phyloP scores from a whole-genome alignment of 129 eudicot genomes.

The Flaveria robusta region DNA sequence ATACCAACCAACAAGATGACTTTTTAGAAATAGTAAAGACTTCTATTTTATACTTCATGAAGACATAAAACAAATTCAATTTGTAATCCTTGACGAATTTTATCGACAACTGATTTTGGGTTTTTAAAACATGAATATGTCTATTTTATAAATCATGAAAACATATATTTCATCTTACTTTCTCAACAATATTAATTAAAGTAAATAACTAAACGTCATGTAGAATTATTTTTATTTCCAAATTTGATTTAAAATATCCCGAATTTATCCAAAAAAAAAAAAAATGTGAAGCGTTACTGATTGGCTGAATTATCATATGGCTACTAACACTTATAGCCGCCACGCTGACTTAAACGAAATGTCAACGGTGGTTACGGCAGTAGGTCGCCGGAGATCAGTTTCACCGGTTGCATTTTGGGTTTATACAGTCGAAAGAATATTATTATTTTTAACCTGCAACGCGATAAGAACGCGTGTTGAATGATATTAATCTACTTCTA shows the following conservation, averaged over 20 bases:
- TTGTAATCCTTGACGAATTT: too few species aligned
- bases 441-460: not conserved
- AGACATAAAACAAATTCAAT: too few species aligned
- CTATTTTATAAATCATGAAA: too few species aligned
- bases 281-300: not conserved
- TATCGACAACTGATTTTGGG: too few species aligned
- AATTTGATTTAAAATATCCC: not conserved
- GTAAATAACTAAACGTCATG: not conserved
- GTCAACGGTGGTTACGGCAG: constrained; percentile 6
- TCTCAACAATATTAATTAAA: too few species aligned
- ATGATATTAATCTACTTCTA: too few species aligned
- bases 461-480: too few species aligned
- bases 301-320: not conserved
- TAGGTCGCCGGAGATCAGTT: not conserved
- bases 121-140: too few species aligned
- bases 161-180: too few species aligned
- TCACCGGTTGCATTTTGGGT: not conserved
- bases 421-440: not conserved
- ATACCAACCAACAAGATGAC: too few species aligned
- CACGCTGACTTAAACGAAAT: not conserved
- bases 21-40: too few species aligned
- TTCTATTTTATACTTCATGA: too few species aligned
- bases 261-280: not conserved
- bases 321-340: not conserved
- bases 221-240: not conserved